These are phyloP conservation scores for Stagonosporopsis rhizophila DNA, from an alignment of 2,329 filamentous ascomycete species.

Conservation along the genomic window DNA sequence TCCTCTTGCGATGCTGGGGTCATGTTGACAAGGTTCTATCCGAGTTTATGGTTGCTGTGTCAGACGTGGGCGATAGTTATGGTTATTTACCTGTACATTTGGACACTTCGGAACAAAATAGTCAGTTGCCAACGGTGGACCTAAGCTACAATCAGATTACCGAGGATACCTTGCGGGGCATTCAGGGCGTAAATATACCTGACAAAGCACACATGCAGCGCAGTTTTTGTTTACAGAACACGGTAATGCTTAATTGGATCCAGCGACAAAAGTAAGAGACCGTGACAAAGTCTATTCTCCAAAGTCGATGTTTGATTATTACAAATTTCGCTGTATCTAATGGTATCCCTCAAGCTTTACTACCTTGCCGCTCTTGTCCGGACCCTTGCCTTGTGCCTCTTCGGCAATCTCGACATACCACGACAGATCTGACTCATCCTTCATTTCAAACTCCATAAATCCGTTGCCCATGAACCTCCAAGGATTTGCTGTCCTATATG, in stretches of 20 bases:
- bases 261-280: neutral
- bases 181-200: neutral
- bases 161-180: constrained; percentile 1
- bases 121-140: neutral
- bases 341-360: constrained; percentile 10
- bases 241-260: neutral
- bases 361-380: constrained; percentile 9
- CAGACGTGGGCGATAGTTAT: neutral
- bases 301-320: neutral
- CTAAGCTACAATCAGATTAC: neutral
- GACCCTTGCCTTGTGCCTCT: constrained; percentile 30
- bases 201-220: neutral
- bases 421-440: constrained; percentile 41
- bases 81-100: neutral
- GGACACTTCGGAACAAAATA: neutral
- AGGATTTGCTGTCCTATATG: constrained; percentile 54
- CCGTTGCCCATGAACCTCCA: constrained; percentile 61
- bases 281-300: neutral
- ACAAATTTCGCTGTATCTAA: neutral
- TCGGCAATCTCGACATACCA: constrained; percentile 34
- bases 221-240: neutral
- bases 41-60: neutral
- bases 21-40: neutral
- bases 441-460: constrained; percentile 51
- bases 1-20: neutral